Percentiles rank a stretch among this genome's conserved stretches.
Evolutionary conservation across 2,329 filamentous ascomycete genomes (phyloP).

Genomic region (Exophiala aquamarina): DNA sequence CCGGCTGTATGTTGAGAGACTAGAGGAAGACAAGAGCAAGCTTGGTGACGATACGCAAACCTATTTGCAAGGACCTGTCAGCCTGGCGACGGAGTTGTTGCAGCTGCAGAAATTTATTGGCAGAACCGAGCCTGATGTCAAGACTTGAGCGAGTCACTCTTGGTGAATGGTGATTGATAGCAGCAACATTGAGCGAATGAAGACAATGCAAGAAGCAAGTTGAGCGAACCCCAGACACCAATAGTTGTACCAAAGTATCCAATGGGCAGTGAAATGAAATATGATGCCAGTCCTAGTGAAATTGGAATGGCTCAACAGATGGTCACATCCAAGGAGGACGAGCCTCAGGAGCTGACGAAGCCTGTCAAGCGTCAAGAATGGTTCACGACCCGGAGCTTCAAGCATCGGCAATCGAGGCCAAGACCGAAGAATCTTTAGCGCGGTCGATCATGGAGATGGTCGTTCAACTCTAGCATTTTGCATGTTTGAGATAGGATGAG

Average conservation of each 20-base stretch:
- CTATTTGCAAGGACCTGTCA: constrained; percentile 87
- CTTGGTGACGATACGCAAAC: constrained; percentile 85
- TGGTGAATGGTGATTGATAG: neutral
- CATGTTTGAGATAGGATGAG: neutral
- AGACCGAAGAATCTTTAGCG: too few species aligned
- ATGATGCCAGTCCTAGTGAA: too few species aligned
- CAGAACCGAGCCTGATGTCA: constrained; percentile 91
- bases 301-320: too few species aligned
- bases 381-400: neutral
- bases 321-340: too few species aligned
- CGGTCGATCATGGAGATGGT: too few species aligned
- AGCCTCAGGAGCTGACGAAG: too few species aligned
- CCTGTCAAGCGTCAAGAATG: too few species aligned
- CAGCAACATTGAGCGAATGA: neutral
- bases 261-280: too few species aligned
- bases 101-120: constrained; percentile 94
- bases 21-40: constrained; percentile 76
- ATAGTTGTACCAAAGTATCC: too few species aligned
- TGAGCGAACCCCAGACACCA: too few species aligned
- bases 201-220: neutral
- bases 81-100: constrained; percentile 78
- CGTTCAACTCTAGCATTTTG: neutral
- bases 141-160: constrained; percentile 63
- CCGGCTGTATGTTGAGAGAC: constrained; percentile 94
- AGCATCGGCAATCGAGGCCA: too few species aligned